Evolutionary conservation across 768 basidiomycete genomes (phyloP).

Genomic region (Lactarius deliciosus): DNA sequence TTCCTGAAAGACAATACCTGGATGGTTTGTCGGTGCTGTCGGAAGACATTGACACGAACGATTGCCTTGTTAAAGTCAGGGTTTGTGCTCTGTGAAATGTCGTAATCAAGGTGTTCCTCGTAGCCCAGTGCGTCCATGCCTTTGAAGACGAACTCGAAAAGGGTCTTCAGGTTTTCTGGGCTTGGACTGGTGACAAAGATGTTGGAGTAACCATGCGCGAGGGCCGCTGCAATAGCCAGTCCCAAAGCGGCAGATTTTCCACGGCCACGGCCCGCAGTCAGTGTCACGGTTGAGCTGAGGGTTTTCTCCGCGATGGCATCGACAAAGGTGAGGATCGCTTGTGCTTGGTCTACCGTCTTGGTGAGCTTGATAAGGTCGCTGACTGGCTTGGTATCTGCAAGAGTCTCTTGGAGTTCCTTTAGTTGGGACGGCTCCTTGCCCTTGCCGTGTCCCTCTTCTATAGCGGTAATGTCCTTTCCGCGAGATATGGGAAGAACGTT

Average conservation of each 20-base stretch:
- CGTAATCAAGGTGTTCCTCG: slow-evolving; percentile 97
- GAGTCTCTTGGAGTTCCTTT: slow-evolving; percentile 69
- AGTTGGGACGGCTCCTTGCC: slow-evolving; percentile 63
- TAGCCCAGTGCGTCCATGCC: slow-evolving; percentile 93
- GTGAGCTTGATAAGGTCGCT: slow-evolving; percentile 89
- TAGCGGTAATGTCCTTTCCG: slow-evolving; percentile 84
- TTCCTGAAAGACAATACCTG: slow-evolving; percentile 56
- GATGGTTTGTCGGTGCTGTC: slow-evolving; percentile 92
- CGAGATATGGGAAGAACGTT: slow-evolving; percentile 95
- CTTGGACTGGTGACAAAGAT: slow-evolving; percentile 98
- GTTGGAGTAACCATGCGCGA: slow-evolving; percentile 93
- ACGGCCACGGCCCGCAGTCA: slow-evolving; percentile 92
- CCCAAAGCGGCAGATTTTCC: slow-evolving; percentile 98
- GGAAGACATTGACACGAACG: slow-evolving; percentile 92
- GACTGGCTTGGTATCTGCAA: slow-evolving; percentile 81
- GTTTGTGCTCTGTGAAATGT: slow-evolving; percentile 92
- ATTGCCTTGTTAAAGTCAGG: slow-evolving; percentile 94
- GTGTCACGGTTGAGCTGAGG: slow-evolving; percentile 88
- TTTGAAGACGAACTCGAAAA: slow-evolving; percentile 99
- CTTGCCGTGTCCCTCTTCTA: slow-evolving; percentile 52
- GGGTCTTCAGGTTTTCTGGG: slow-evolving; percentile 94
- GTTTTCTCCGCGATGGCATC: slow-evolving; percentile 94
- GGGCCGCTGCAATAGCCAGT: slow-evolving; percentile 87
- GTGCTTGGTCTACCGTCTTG: slow-evolving; percentile 92
- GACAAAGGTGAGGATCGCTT: slow-evolving; percentile 91